These are phyloP conservation scores for Gastrolobium villosum DNA, from an alignment of 306 rosid species.

Conservation along the genomic window DNA sequence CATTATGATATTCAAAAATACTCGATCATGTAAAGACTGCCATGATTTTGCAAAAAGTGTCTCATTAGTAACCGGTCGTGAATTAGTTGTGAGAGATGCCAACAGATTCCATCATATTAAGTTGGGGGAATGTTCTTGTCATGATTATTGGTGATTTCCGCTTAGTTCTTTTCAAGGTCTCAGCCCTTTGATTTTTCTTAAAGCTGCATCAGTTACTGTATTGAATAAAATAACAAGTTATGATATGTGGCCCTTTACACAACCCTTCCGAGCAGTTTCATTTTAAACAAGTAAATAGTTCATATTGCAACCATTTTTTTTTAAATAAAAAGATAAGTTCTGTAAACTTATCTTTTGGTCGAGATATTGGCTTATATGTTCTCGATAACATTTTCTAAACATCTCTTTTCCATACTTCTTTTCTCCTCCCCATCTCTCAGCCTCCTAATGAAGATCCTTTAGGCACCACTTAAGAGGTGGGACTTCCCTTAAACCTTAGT, in stretches of 20 bases:
- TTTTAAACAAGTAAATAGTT: not conserved
- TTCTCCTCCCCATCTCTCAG: no score
- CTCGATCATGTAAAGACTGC: slow-evolving; percentile 66
- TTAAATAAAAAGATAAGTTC: not conserved
- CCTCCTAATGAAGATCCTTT: no score
- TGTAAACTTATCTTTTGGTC: no score
- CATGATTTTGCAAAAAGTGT: slow-evolving; percentile 74
- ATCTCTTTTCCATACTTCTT: no score
- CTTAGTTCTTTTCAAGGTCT: not conserved
- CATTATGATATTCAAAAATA: slow-evolving; percentile 62
- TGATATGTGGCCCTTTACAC: no score
- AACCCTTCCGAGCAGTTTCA: not conserved
- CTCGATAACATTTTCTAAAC: no score
- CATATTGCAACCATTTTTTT: not conserved
- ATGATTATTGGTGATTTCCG: slow-evolving; percentile 63
- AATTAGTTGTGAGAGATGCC: slow-evolving; percentile 62
- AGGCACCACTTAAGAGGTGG: no score
- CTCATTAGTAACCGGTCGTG: slow-evolving; percentile 57
- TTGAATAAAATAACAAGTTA: not conserved
- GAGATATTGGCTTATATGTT: no score
- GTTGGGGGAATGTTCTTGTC: slow-evolving; percentile 66
- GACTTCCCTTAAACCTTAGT: no score
- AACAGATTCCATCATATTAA: slow-evolving; percentile 68
- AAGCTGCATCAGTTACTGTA: not conserved
- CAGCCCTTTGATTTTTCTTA: not conserved